Conservation (phyloP, 1,139 yeast species). For the Groenewaldozyma sp. region DNA sequence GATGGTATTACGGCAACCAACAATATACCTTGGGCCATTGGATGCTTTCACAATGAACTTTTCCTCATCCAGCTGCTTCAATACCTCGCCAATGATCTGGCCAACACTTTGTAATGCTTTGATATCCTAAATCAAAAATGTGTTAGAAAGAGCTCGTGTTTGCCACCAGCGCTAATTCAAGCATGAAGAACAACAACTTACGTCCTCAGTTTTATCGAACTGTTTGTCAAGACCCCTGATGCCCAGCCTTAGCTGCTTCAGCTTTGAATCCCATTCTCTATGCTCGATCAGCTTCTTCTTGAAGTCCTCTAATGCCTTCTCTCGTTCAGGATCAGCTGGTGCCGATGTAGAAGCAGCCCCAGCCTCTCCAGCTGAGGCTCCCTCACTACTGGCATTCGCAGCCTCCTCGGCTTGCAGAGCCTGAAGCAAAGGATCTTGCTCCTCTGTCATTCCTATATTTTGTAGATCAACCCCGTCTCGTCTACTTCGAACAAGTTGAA, state of each 20-base stretch:
- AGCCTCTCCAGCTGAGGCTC: conserved; percentile 1
- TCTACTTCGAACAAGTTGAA: no score
- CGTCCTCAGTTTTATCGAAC: conserved; percentile 85
- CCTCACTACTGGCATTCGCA: conserved; percentile 10
- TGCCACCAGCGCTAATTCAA: neutral
- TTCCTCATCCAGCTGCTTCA: conserved; percentile 92
- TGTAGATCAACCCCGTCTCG: no score
- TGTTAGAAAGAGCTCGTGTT: neutral
- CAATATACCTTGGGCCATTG: conserved; percentile 95
- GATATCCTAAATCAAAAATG: conserved; percentile 45
- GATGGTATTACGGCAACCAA: conserved; percentile 92
- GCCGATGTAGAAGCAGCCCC: conserved; percentile 9
- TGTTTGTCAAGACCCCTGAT: conserved; percentile 79
- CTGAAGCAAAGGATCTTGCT: conserved; percentile 27
- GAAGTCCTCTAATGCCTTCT: conserved; percentile 67
- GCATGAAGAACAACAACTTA: conserved; percentile 14
- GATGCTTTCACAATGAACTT: conserved; percentile 93
- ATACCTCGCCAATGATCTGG: conserved; percentile 93
- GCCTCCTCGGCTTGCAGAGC: conserved; percentile 26
- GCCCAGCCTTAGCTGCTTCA: conserved; percentile 74
- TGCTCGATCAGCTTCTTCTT: conserved; percentile 86
- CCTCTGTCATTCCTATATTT: conserved; percentile 12
- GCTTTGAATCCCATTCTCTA: conserved; percentile 87
- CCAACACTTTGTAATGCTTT: conserved; percentile 97
- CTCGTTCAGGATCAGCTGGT: conserved; percentile 60